Base-by-base conservation (phyloP, 2,329 filamentous ascomycete genomes). In the Phaeosphaeriaceae sp. region DNA sequence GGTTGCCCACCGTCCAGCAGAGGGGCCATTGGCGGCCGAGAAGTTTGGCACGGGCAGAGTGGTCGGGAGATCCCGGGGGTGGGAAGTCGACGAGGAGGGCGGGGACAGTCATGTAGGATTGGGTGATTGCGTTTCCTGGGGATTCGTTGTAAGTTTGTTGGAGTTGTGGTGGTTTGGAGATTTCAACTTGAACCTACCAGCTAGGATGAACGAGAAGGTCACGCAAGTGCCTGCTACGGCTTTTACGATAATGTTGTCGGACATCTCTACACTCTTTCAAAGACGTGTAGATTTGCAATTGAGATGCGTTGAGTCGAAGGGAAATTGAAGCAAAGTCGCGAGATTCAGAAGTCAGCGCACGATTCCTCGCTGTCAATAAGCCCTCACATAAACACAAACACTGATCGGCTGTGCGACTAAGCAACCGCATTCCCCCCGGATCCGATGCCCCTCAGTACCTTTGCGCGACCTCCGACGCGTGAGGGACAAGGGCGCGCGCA, bases 51-150 rank as follows among this genome's bases (percentile, higher is more conserved):
- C 80, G 78, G 7, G 75, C 70, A 3, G 74, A 71, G 64, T 82
- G 79, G 10, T 79, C 76, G 1, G 79, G 74, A 1, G 78, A 75
- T 5, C 73, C 74, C 22, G 80, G 72, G 7, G 72, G 58, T 22
- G 81, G 80, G 66, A 82, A 83, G 62, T 81, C 77, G 59, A 82
- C 77, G 15, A 84, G 74, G 40, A 84, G 73, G 3, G 80, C 81
- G 6, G 82, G 82, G 40, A 83, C 78, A 17, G 80, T 81, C 82
- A 84, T 84, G 72, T 79, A 83, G 17, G 81, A 83, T 70, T 84
- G 82, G 22, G 82, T 84, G 54, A 84, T 80, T 13, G 82, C 82
- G 72, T 84, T 84, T 54, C 82, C 82, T 83, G 46, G 2, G 7
- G 1, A 46, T 50, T n/a, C n/a, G 9, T 27, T 5, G 25, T 27